Percentiles rank a stretch among this genome's conserved stretches.
phyloP scores from a whole-genome alignment of 176 grass and related monocot species.

The Oryza meyeriana region DNA sequence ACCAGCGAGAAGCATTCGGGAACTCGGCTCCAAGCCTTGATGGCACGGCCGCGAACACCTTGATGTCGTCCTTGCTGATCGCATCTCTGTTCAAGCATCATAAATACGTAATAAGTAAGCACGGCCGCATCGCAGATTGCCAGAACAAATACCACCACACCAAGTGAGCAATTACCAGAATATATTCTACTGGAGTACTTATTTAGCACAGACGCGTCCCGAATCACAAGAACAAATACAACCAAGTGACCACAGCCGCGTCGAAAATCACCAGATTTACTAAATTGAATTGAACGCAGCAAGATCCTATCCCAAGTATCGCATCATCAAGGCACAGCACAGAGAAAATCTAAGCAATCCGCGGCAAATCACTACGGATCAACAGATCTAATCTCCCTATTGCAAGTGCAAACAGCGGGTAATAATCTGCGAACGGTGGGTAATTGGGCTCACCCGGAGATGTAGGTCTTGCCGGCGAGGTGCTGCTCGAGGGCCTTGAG shows the following conservation, averaged over 20 bases:
- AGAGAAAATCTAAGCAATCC: neutral
- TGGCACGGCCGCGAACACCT: constrained; percentile 63
- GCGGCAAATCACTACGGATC: neutral
- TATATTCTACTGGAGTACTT: neutral
- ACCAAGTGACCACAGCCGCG: neutral
- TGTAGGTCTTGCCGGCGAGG: constrained; percentile 75
- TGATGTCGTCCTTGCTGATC: constrained; percentile 84
- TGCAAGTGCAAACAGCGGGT: neutral
- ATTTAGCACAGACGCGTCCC: neutral
- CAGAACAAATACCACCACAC: neutral
- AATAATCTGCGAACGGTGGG: too few species aligned
- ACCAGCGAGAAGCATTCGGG: constrained; percentile 70
- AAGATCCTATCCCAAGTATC: neutral
- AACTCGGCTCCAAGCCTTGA: constrained; percentile 64
- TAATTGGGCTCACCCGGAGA: constrained; percentile 54
- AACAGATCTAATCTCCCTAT: neutral
- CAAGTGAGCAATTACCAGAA: neutral
- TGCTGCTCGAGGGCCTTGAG: constrained; percentile 66
- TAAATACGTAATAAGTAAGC: neutral
- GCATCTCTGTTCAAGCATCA: constrained; percentile 35
- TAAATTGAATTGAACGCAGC: neutral
- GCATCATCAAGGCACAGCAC: neutral
- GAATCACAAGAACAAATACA: neutral
- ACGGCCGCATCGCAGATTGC: neutral
- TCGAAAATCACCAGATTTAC: neutral